phyloP scores from a whole-genome alignment of 225 moss, liverwort and hornwort species.

The Thuidium tamariscinum region DNA sequence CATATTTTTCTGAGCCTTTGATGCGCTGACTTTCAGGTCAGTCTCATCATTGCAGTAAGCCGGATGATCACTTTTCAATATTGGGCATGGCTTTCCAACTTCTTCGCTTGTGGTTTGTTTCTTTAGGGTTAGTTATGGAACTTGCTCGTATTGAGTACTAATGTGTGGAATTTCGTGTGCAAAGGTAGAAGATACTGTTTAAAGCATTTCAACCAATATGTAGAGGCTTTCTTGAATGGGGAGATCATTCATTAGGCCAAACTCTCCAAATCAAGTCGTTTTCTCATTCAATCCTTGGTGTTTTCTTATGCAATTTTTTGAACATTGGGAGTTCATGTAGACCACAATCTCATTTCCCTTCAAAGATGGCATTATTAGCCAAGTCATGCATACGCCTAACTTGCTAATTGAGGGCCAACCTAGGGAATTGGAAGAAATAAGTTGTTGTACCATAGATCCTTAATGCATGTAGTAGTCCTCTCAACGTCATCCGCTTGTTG shows the following conservation, averaged over 20 bases:
- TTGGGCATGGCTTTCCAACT: not conserved
- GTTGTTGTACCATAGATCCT: not conserved
- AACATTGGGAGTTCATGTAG: not conserved
- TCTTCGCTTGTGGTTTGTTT: not conserved
- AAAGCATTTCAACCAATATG: not conserved
- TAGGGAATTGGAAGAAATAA: not conserved
- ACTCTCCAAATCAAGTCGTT: not conserved
- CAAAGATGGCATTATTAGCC: not conserved
- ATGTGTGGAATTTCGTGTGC: not conserved
- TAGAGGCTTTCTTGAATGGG: not conserved
- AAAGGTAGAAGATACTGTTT: not conserved
- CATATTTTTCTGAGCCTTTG: constrained; percentile 67
- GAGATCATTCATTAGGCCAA: not conserved
- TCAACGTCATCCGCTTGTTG: not conserved
- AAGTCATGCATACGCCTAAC: not conserved
- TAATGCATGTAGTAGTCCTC: not conserved
- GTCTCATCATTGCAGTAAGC: too few species aligned
- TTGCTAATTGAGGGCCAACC: not conserved
- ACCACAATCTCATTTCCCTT: not conserved
- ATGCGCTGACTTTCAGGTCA: constrained; percentile 41
- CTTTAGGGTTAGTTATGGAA: not conserved
- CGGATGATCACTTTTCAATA: not conserved
- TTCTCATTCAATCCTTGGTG: not conserved
- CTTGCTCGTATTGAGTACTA: not conserved
- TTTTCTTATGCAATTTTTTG: not conserved